Percentiles rank a stretch among this genome's conserved stretches.
Evolutionary conservation across 352 stramenopile genomes (phyloP).

Genomic region (Elongisporangium undulatum): DNA sequence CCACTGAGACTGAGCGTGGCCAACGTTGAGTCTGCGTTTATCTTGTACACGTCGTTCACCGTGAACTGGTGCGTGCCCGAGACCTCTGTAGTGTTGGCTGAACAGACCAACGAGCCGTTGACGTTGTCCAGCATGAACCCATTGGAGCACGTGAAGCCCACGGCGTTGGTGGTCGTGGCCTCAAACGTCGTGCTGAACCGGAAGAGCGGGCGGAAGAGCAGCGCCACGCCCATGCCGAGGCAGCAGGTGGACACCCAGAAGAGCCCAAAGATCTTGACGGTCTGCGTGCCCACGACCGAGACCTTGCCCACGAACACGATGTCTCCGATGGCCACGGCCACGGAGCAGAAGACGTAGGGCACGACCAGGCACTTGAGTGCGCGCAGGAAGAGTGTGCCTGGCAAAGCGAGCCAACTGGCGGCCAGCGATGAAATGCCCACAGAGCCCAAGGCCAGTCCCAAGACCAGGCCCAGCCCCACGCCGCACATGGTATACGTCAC

Average conservation of each 20-base stretch:
- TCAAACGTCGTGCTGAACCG: conserved; percentile 14
- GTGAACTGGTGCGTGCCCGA: conserved; percentile 28
- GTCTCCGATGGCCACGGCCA: conserved; percentile 70
- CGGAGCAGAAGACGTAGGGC: conserved; percentile 78
- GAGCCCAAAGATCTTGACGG: conserved; percentile 51
- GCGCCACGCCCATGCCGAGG: conserved; percentile 47
- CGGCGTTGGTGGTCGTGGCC: conserved; percentile 18
- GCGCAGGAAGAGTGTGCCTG: conserved; percentile 68
- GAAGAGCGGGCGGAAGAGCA: conserved; percentile 60
- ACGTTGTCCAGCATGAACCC: conserved; percentile 21
- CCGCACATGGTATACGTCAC: conserved; percentile 50
- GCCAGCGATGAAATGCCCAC: conserved; percentile 32
- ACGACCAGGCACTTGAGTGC: conserved; percentile 72
- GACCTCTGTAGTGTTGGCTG: conserved; percentile 14
- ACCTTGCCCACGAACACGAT: conserved; percentile 76
- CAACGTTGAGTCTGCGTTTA: conserved; percentile 28
- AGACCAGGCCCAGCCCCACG: conserved; percentile 33
- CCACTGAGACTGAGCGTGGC: conserved; percentile 49
- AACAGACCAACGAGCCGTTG: conserved; percentile 28
- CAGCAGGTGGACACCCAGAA: conserved; percentile 44
- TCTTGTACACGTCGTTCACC: conserved; percentile 45
- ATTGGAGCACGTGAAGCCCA: conserved; percentile 52
- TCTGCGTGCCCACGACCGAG: conserved; percentile 59
- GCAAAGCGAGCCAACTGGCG: conserved; percentile 55
- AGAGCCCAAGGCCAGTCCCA: conserved; percentile 46